Evolutionary conservation across 2,329 filamentous ascomycete species (phyloP).

Genomic region (Plenodomus lindquistii): DNA sequence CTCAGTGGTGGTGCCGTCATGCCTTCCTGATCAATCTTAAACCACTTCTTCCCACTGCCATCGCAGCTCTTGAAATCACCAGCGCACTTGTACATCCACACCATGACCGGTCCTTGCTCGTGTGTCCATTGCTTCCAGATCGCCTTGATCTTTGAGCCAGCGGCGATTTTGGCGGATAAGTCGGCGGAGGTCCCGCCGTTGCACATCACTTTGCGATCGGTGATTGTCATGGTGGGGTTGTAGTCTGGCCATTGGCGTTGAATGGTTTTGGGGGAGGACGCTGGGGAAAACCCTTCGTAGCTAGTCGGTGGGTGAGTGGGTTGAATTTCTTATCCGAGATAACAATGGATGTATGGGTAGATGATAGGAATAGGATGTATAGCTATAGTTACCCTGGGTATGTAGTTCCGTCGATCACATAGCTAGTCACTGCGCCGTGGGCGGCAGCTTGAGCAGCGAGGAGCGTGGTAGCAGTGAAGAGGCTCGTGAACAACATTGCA

Average conservation of each 20-base stretch:
- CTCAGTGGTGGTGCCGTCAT: conserved; percentile 53
- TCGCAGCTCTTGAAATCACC: conserved; percentile 54
- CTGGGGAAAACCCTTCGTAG: conserved; percentile 58
- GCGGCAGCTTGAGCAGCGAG: conserved; percentile 36
- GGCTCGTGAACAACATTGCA: conserved; percentile 44
- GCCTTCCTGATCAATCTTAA: conserved; percentile 61
- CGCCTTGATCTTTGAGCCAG: conserved; percentile 57
- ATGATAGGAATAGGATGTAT: neutral
- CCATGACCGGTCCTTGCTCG: conserved; percentile 62
- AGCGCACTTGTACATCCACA: conserved; percentile 58
- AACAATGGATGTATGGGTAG: neutral
- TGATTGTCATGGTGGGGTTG: conserved; percentile 57
- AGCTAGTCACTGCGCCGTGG: conserved; percentile 43
- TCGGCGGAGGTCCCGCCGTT: conserved; percentile 52
- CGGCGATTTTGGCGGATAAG: conserved; percentile 52
- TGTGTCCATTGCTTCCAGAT: conserved; percentile 64
- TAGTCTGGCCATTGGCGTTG: conserved; percentile 63
- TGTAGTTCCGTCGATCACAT: conserved; percentile 37
- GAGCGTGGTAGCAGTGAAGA: conserved; percentile 39
- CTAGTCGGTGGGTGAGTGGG: conserved; percentile 44
- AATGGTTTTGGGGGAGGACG: conserved; percentile 56
- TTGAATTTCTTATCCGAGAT: too few relatives aligned
- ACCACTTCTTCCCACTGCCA: conserved; percentile 59
- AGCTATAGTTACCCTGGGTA: conserved; percentile 33
- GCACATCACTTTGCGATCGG: conserved; percentile 58